Evolutionary conservation across 495 filamentous ascomycete species (phyloP).

Genomic region (Lasiosphaeria hispida): DNA sequence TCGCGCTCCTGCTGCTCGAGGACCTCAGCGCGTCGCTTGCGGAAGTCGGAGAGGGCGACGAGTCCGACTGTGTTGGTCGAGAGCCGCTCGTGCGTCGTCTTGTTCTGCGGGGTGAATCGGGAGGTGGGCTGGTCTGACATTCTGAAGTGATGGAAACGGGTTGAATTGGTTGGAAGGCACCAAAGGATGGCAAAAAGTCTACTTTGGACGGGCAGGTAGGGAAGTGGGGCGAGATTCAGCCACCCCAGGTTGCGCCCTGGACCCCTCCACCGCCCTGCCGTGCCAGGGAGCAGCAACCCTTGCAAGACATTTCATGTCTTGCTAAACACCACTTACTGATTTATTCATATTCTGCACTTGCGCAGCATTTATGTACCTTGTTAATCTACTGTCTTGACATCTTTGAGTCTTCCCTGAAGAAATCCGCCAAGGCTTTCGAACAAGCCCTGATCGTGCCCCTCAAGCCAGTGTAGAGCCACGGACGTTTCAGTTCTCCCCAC

Average conservation of each 20-base stretch:
- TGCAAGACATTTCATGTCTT: too few relatives aligned
- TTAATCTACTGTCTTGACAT: background rate
- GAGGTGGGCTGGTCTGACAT: slow-evolving; percentile 41
- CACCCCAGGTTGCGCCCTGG: too few relatives aligned
- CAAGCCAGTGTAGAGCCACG: slow-evolving; percentile 67
- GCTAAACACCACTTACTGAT: too few relatives aligned
- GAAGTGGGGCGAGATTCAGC: too few relatives aligned
- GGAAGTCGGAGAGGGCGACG: slow-evolving; percentile 89
- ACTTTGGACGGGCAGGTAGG: background rate
- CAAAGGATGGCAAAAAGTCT: background rate
- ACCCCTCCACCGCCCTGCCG: too few relatives aligned
- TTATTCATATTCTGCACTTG: too few relatives aligned
- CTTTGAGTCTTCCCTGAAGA: slow-evolving; percentile 40
- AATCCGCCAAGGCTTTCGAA: slow-evolving; percentile 91
- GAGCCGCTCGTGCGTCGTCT: slow-evolving; percentile 85
- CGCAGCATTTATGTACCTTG: background rate
- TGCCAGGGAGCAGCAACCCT: too few relatives aligned
- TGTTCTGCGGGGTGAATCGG: slow-evolving; percentile 75
- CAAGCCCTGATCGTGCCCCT: slow-evolving; percentile 68
- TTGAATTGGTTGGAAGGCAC: background rate
- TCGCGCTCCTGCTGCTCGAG: slow-evolving; percentile 87
- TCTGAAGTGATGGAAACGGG: slow-evolving; percentile 1
- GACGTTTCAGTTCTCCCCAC: slow-evolving; percentile 18
- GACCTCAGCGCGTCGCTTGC: slow-evolving; percentile 92
- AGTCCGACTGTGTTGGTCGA: slow-evolving; percentile 91